phyloP scores from a whole-genome alignment of 768 basidiomycete species.

The Boletus sp. region DNA sequence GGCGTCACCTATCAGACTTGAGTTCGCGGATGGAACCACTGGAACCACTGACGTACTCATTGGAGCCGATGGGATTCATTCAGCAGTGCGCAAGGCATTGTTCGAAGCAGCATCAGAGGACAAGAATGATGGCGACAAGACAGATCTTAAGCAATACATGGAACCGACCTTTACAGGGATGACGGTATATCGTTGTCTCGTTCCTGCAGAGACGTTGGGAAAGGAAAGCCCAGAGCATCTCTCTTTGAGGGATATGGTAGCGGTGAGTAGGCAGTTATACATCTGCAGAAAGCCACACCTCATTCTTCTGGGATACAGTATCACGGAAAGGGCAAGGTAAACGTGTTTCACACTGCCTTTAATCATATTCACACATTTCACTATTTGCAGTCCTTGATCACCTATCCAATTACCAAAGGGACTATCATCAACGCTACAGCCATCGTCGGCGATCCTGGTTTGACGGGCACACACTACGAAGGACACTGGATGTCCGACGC shows the following conservation, averaged over 20 bases:
- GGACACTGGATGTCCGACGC: conserved; percentile 33
- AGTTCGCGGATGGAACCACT: too few species aligned
- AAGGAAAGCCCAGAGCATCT: conserved; percentile 20
- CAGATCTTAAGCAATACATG: conserved; percentile 2
- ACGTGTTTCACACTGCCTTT: neutral
- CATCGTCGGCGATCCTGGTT: conserved; percentile 26
- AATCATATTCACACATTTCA: neutral
- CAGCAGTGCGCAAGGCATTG: too few species aligned
- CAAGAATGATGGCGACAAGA: too few species aligned
- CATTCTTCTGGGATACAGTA: conserved; percentile 15
- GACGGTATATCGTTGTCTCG: conserved; percentile 38
- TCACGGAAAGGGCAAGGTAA: too few species aligned
- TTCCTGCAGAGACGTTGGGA: conserved; percentile 33
- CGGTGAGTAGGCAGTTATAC: conserved; percentile 18
- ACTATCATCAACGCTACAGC: conserved; percentile 37
- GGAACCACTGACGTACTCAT: too few species aligned
- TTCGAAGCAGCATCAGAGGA: too few species aligned
- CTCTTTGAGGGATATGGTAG: conserved; percentile 14
- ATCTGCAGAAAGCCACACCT: neutral
- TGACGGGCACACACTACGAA: conserved; percentile 31
- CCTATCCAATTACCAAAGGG: conserved; percentile 40
- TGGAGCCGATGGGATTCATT: too few species aligned
- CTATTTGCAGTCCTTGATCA: conserved; percentile 38
- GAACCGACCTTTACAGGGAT: conserved; percentile 42
- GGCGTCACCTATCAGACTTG: too few species aligned